phyloP scores from a whole-genome alignment of 2,329 filamentous ascomycete species.

The Camillea tinctor region DNA sequence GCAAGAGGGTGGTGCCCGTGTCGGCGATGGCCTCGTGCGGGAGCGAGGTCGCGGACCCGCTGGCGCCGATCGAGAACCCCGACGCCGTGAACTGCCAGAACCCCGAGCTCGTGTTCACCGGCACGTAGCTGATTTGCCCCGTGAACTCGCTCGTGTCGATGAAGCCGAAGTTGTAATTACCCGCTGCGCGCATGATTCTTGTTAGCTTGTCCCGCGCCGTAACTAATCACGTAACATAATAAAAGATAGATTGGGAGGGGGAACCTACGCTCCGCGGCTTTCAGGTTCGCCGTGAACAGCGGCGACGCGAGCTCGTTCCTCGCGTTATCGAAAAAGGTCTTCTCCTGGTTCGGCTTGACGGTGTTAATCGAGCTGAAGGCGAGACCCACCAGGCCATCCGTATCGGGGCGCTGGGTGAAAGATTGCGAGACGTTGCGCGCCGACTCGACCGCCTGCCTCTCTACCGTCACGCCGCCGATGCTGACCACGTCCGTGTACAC shows the following conservation, averaged over 20 bases:
- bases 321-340: conserved; percentile 44
- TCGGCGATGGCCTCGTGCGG: conserved; percentile 47
- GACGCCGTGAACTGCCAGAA: conserved; percentile 63
- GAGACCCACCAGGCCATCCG: conserved; percentile 44
- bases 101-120: conserved; percentile 55
- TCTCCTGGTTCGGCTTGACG: conserved; percentile 38
- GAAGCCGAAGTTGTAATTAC: conserved; percentile 40
- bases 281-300: conserved; percentile 54
- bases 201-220: conserved; percentile 2
- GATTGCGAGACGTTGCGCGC: conserved; percentile 39
- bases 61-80: conserved; percentile 51
- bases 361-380: conserved; percentile 45
- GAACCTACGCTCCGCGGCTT: conserved; percentile 34
- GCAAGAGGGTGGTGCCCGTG: conserved; percentile 65
- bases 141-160: conserved; percentile 58
- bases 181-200: conserved; percentile 21
- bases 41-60: conserved; percentile 6
- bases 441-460: conserved; percentile 42
- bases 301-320: conserved; percentile 34
- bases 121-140: conserved; percentile 55
- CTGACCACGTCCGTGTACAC: conserved; percentile 45
- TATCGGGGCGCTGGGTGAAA: conserved; percentile 38
- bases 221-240: too few relatives aligned
- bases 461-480: conserved; percentile 40
- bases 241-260: neutral